Evolutionary conservation across 2,329 filamentous ascomycete genomes (phyloP), one percentile per base, ranked within the genome.

Genomic region (Xylariomycetidae sp.): DNA sequence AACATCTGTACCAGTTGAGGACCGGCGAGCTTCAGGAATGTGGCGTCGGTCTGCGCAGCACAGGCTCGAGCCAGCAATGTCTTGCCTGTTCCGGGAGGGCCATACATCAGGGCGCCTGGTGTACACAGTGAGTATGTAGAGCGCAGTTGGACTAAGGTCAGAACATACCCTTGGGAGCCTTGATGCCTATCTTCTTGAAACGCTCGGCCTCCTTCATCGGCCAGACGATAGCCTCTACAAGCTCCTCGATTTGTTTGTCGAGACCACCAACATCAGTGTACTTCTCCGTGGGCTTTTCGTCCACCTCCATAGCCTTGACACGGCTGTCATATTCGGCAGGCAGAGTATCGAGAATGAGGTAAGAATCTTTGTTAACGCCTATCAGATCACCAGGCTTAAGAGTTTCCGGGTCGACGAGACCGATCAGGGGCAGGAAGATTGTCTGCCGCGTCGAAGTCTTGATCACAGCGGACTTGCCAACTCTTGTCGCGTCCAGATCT

Each of bases 171-270:
- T 98, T 98, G 11, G 92, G 92, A 25, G 92, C 90, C 70, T 98
- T 98, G 73, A 98, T 98, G 50, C 92, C 92, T 55, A 98, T 96
- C 76, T 96, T 97, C 77, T 96, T 97, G 72, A 98, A 98, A 14
- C 90, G 80, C 52, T 98, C 94, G 2, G 92, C 89, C 67, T 98
- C 90, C 76, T 97, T 97, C 92, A 98, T 98, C 2, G 92, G 92
- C 90, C 90, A 97, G 18, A 98, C 92, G 31, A 98, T 92, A 36
- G 92, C 92, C 69, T 98, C 92, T 7, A 98, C 89, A 34, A 98
- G 76, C 67, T 98, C 94, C 62, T 96, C 90, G 57, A 98, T 98
- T 71, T 98, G 92, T 70, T 98, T 98, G 66, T 96, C 89, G 53
- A 98, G 65, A 32, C 92, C 92, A 66, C 92, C 92, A 11, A 98